Evolutionary conservation across 257 asterid genomes (phyloP).

Genomic region (Ligustrum vulgare): DNA sequence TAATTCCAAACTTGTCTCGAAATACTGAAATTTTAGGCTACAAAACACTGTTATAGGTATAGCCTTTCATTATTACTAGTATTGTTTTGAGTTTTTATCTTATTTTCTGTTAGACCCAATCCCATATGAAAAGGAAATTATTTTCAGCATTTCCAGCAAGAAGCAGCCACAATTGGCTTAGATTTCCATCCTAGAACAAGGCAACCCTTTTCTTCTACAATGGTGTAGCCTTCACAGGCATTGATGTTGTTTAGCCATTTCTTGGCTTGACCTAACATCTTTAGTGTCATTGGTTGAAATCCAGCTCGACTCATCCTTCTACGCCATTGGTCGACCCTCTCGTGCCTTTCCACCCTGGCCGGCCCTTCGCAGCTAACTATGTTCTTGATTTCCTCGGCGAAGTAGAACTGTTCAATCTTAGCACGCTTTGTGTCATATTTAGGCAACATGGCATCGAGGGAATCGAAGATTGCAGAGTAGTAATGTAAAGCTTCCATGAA

Average conservation of each 20-base stretch:
- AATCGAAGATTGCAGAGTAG: conserved; percentile 76
- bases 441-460: conserved; percentile 71
- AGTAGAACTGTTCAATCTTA: conserved; percentile 78
- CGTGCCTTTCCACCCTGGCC: conserved; percentile 78
- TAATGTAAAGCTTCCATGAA: conserved; percentile 84
- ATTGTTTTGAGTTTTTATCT: neutral
- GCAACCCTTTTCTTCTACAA: conserved; percentile 79
- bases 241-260: conserved; percentile 54
- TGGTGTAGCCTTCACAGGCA: conserved; percentile 63
- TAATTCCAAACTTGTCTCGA: conserved; percentile 2
- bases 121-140: neutral
- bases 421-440: conserved; percentile 73
- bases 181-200: conserved; percentile 89
- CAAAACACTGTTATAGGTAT: conserved; percentile 1
- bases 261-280: conserved; percentile 66
- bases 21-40: neutral
- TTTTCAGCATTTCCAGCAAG: conserved; percentile 86
- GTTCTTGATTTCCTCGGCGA: conserved; percentile 86
- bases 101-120: conserved; percentile 8
- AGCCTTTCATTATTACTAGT: neutral
- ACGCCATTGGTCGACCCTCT: conserved; percentile 85
- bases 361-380: conserved; percentile 90
- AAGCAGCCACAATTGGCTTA: conserved; percentile 80
- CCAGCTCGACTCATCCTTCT: conserved; percentile 91
- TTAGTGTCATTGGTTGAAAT: conserved; percentile 59